phyloP scores from a whole-genome alignment of 2,329 filamentous ascomycete species.

The Davidsoniella australis region DNA sequence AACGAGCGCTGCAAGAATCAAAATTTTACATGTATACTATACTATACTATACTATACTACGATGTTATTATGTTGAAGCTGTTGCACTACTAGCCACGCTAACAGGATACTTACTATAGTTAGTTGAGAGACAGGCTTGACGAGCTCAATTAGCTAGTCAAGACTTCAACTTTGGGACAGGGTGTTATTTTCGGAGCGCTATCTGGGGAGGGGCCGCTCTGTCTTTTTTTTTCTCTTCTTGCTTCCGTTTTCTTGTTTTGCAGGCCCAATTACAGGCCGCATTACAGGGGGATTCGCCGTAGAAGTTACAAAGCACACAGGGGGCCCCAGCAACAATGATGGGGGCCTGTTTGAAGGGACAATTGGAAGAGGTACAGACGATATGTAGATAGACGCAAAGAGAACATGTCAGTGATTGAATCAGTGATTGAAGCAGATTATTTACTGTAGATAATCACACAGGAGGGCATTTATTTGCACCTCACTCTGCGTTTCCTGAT shows the following conservation, averaged over 20 bases:
- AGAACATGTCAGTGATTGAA: neutral
- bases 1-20: too few species aligned
- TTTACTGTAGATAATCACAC: too few species aligned
- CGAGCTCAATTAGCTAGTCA: neutral
- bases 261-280: neutral
- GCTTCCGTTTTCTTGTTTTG: neutral
- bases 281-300: neutral
- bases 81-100: too few species aligned
- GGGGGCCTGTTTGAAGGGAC: too few species aligned
- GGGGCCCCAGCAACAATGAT: neutral
- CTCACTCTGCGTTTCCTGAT: too few species aligned
- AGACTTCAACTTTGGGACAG: neutral
- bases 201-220: neutral
- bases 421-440: neutral
- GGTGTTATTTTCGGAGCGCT: conserved; percentile 7
- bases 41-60: too few species aligned
- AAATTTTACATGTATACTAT: too few species aligned
- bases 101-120: too few species aligned
- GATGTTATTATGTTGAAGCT: too few species aligned
- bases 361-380: neutral
- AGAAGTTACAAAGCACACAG: neutral
- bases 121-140: too few species aligned
- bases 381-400: neutral
- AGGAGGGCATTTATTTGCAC: too few species aligned
- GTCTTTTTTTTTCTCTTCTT: neutral